These are phyloP conservation scores for Porogramme epimiltina DNA, from an alignment of 1,284 basidiomycete species.

Conservation along the genomic window DNA sequence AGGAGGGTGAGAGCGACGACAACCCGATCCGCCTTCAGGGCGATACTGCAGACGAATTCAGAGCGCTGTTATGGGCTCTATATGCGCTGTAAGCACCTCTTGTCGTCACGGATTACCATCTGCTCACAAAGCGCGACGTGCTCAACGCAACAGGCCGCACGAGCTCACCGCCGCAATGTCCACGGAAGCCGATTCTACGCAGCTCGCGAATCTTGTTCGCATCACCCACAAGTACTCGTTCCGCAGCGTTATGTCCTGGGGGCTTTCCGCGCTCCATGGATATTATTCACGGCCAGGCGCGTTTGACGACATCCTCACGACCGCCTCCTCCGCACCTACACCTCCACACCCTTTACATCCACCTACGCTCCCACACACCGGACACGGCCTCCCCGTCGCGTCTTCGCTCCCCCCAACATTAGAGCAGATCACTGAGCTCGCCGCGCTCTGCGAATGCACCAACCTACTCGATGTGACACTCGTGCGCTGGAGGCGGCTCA, in stretches of 20 bases:
- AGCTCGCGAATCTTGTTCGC: constrained; percentile 48
- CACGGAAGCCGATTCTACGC: constrained; percentile 41
- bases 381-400: constrained; percentile 5
- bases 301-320: constrained; percentile 28
- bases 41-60: constrained; percentile 38
- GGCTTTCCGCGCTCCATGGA: constrained; percentile 42
- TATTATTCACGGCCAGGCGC: constrained; percentile 38
- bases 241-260: constrained; percentile 51
- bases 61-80: constrained; percentile 37
- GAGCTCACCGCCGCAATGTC: constrained; percentile 47
- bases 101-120: not conserved
- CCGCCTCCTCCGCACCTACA: constrained; percentile 2
- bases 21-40: constrained; percentile 39
- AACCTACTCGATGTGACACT: constrained; percentile 43
- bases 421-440: constrained; percentile 46
- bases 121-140: not conserved
- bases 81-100: constrained; percentile 35
- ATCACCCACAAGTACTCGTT: constrained; percentile 61
- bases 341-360: constrained; percentile 16
- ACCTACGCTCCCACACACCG: constrained; percentile 21
- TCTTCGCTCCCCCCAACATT: constrained; percentile 30
- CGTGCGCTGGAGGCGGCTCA: constrained; percentile 42
- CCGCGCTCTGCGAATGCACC: constrained; percentile 44
- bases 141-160: constrained; percentile 38
- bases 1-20: constrained; percentile 37